These are phyloP conservation scores for Xylaria hypoxylon DNA, from an alignment of 2,329 filamentous ascomycete genomes.

Conservation along the genomic window DNA sequence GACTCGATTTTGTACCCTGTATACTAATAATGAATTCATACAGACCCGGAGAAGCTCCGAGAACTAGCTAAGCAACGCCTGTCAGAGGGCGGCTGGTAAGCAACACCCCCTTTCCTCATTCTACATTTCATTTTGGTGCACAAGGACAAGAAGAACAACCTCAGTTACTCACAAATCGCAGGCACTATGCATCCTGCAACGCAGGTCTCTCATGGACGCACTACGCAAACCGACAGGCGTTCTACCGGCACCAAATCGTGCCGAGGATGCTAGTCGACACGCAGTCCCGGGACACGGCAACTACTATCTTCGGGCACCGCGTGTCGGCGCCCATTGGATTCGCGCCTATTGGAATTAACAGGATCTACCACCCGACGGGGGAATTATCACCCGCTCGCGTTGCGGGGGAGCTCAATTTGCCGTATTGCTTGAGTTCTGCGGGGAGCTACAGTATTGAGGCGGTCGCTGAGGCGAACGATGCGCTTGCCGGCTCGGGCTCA, in stretches of 20 bases:
- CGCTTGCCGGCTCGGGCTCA: constrained; percentile 3
- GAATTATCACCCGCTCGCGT: constrained; percentile 71
- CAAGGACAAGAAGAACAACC: no score
- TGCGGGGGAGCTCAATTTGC: constrained; percentile 68
- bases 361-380: constrained; percentile 69
- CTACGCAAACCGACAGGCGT: constrained; percentile 71
- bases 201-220: constrained; percentile 64
- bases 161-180: constrained; percentile 26
- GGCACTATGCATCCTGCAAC: constrained; percentile 68
- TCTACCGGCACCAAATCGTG: constrained; percentile 72
- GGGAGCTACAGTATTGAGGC: constrained; percentile 67
- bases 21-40: constrained; percentile 38
- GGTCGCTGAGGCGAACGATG: constrained; percentile 66
- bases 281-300: constrained; percentile 66
- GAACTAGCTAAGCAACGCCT: constrained; percentile 66
- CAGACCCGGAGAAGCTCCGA: constrained; percentile 69
- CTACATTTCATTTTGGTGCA: background rate
- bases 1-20: background rate
- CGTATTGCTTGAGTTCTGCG: constrained; percentile 70
- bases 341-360: constrained; percentile 73
- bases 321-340: constrained; percentile 72
- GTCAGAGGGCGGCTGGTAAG: constrained; percentile 66
- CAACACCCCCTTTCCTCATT: background rate
- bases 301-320: constrained; percentile 69
- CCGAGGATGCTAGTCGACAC: constrained; percentile 72